Percentiles rank a stretch among this genome's conserved stretches.
These are phyloP conservation scores for Lenwebbia sp. DNA, from an alignment of 345 rosid genomes.

Conservation along the genomic window DNA sequence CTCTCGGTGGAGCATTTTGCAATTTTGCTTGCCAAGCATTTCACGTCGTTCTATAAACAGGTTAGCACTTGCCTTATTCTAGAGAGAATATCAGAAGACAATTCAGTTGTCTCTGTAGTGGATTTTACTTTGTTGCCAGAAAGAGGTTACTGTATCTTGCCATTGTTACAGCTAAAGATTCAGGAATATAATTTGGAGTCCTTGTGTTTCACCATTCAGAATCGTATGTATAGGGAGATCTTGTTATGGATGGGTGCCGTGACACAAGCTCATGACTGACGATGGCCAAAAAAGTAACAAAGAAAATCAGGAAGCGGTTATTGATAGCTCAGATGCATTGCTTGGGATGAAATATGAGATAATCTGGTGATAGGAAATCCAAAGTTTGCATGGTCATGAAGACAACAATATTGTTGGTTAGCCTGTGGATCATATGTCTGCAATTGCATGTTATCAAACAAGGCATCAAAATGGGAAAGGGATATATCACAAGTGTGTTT, in stretches of 20 bases:
- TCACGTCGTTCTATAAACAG: slow-evolving; percentile 64
- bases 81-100: not conserved
- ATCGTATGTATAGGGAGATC: not conserved
- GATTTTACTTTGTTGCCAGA: not conserved
- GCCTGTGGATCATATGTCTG: not conserved
- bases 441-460: not conserved
- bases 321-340: not conserved
- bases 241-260: not conserved
- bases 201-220: not conserved
- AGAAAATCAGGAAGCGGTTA: not conserved
- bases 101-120: not conserved
- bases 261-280: not conserved
- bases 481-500: not conserved
- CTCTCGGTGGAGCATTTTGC: slow-evolving; percentile 82
- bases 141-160: not conserved
- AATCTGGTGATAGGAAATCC: not conserved
- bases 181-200: not conserved
- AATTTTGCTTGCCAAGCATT: slow-evolving; percentile 67
- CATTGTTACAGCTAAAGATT: not conserved
- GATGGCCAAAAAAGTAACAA: not conserved
- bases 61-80: slow-evolving; percentile 12
- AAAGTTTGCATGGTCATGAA: not conserved
- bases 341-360: not conserved
- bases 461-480: not conserved
- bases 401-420: not conserved